Evolutionary conservation across 1,284 basidiomycete species (phyloP), one percentile per base, ranked within the genome.

Genomic region (Naganishia cerealis): DNA sequence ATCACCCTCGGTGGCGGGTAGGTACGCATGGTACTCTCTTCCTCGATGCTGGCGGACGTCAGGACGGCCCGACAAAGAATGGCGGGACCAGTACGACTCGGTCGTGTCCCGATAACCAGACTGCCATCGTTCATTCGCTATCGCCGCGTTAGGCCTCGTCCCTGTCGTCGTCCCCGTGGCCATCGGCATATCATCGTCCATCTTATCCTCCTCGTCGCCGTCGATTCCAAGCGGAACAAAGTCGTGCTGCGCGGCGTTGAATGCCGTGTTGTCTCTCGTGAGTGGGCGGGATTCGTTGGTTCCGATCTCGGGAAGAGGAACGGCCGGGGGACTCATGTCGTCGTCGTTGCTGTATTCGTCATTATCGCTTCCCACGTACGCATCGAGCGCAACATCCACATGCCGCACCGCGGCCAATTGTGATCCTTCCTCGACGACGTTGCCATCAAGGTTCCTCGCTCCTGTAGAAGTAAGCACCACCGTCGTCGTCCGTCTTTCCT

Each of bases 251-350:
- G 50, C 50, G 38, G 61, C 61, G 15, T 63, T 63, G 38, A 63
- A 63, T 7, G 61, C 61, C 24, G 61, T 63, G 24, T 63, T 63
- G 33, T 54, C 61, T 52, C 50, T 52, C 12, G 61, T 63, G 21
- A 63, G 12, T 3, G 61, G 61, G 16, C n/a, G 48, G 13, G 36
- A 18, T 12, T 48, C 61, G 2, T 10, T 50, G 36, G 61, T 52
- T 29, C 61, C 61, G 36, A 63, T 63, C 36, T 52, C 61, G 3
- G 61, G 61, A 21, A 63, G 50, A 24, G 10, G n/a, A 50, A 50
- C 7, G 46, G 24, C 21, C 9, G 46, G 46, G 5, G 46, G 3
- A 33, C 29, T 6, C 29, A 33, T 33, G 6, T 33, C 21, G 8
- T 8, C n/a, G 21, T 50, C 46, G 9, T 50, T 8, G 46, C 24